Base-by-base conservation (phyloP, 2,329 filamentous ascomycete genomes). In the Arthrobotrys musiformis region DNA sequence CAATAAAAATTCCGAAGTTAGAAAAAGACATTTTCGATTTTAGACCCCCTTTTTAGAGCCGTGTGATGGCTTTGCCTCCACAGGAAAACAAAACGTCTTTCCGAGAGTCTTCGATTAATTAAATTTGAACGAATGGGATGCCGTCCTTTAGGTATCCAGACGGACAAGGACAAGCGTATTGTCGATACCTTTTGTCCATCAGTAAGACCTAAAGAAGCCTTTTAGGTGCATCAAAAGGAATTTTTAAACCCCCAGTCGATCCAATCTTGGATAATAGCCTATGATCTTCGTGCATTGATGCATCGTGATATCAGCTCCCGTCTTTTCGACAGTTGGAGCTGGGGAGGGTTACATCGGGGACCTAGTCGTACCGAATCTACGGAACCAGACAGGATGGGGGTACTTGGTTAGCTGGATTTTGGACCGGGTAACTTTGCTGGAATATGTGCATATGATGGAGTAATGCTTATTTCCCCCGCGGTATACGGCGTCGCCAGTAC, bases 291-390 rank as follows among this genome's bases (percentile, higher is more conserved):
- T 35, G 33, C 37, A 54, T 56, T 40, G 60, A 64, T 46, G 68
- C 58, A 72, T 64, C 68, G 37, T 72, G 68, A 72, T 63, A 72
- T 72, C 68, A 72, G 58, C 44, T 46, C 48, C 68, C 68, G 68
- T 48, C 33, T 40, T 42, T 58, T 58, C 28, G 48, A 58, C 37
- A 50, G n/a, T 22, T 48, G 17, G 2, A 56, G 44, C 33, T 48
- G 26, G 37, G 58, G 30, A 60, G 58, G 67, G 67, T 72, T 72
- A 72, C 68, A 64, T 72, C 54, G 54, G 54, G 28, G 54, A 40
- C 33, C 54, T 15, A 26, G 52, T 58, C 8, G 17, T 40, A 40
- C 54, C 54, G 54, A 58, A 40, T 58, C 33, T 40, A 26, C 33
- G 54, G 54, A 9, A 58, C 33, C 54, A 26, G 19, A 9, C 7